Base-by-base conservation (phyloP, 495 filamentous ascomycete genomes). In the Talaromyces adpressus region DNA sequence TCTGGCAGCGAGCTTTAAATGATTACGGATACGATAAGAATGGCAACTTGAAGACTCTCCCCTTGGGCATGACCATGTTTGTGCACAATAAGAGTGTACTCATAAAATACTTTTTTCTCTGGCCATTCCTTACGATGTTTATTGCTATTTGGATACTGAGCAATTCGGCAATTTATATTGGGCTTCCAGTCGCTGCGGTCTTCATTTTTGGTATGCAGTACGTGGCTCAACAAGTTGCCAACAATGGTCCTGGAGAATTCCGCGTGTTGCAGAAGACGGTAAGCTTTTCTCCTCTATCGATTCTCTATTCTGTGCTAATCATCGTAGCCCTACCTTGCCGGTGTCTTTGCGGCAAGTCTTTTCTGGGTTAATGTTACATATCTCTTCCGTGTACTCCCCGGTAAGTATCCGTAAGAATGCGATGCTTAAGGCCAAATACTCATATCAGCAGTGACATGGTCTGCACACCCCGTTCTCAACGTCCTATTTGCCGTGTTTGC, bases 91-190 rank as follows among this genome's bases (percentile, higher is more conserved):
- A 89, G 70, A 82, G 82, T 64, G 86, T 93, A 64, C 84, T 93
- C 74, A 89, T 82, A 64, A 91, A 90, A 71, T 93, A 95, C 73
- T 91, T 96, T 79, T 97, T 97, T 71, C 75, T 95, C 23, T 92
- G 89, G 85, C 94, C 94, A 0, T 91, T 92, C 62, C 63, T 91
- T 22, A 82, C 93, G 34, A 73, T 97, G 6, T 86, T 89, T 68
- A 70, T 83, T 34, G 82, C 85, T 59, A 65, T 95, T 14, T 85
- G 84, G 77, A 85, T 95, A 65, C 71, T 96, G 18, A 89, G 89
- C 66, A 78, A 86, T 64, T 80, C 93, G 71, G 84, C 87, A 4
- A 81, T 97, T 18, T 94, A 85, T 66, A 75, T 87, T 22, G 89
- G 87, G 22, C 71, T 97, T 25, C 94, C 93, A 1, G 72, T 91